Evolutionary conservation across 176 grass and related monocot genomes (phyloP).

Genomic region (Tillandsia fasciculata): DNA sequence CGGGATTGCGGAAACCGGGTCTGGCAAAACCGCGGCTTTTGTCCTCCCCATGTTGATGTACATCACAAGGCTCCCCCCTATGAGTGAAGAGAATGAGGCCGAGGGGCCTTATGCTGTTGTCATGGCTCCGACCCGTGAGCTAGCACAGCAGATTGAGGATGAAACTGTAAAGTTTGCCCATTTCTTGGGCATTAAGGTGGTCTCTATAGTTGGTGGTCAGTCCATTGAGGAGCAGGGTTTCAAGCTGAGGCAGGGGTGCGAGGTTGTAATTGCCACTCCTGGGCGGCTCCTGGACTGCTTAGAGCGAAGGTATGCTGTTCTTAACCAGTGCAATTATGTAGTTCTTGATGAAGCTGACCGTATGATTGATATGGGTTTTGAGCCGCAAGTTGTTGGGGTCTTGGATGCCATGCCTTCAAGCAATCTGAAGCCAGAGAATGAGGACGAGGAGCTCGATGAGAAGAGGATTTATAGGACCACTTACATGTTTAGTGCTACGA

Average conservation of each 20-base stretch:
- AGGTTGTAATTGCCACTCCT: constrained; percentile 94
- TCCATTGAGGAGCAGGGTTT: constrained; percentile 98
- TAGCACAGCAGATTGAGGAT: constrained; percentile 97
- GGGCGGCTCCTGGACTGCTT: constrained; percentile 93
- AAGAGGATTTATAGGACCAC: constrained; percentile 95
- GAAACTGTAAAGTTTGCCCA: constrained; percentile 96
- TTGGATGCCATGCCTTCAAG: constrained; percentile 93
- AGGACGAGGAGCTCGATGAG: constrained; percentile 92
- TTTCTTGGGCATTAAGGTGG: constrained; percentile 87
- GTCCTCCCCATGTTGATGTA: constrained; percentile 93
- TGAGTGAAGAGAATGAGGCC: constrained; percentile 88
- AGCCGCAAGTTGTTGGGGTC: constrained; percentile 93
- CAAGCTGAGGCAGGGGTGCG: constrained; percentile 85
- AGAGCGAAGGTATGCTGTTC: constrained; percentile 86
- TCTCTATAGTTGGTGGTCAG: constrained; percentile 93
- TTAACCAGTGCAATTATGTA: constrained; percentile 98
- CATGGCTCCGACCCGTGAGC: constrained; percentile 93
- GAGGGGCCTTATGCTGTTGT: constrained; percentile 97
- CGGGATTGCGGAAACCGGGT: constrained; percentile 90
- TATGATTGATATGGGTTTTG: constrained; percentile 99
- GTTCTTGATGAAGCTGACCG: constrained; percentile 96
- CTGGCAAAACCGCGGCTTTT: constrained; percentile 93
- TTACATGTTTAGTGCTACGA: constrained; percentile 99
- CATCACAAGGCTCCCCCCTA: constrained; percentile 78
- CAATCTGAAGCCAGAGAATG: constrained; percentile 98